Conservation (phyloP, 805 yeast genomes). For the Candida golubevii region DNA sequence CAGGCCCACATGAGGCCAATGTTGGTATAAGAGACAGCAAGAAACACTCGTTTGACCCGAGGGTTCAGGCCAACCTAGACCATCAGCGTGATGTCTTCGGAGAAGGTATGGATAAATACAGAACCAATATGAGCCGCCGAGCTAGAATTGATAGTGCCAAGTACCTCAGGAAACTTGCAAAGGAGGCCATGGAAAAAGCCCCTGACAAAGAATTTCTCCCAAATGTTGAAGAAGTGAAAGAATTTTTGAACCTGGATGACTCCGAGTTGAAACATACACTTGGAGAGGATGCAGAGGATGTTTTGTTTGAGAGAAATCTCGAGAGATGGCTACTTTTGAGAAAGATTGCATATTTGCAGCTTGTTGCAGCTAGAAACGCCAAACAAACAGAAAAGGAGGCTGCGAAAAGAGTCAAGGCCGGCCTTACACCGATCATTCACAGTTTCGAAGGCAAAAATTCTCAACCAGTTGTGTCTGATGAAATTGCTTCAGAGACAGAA, state of each 20-base stretch:
- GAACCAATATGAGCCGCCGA: slow-evolving; percentile 39
- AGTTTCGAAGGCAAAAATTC: slow-evolving; percentile 3
- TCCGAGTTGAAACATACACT: slow-evolving; percentile 29
- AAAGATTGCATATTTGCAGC: slow-evolving; percentile 64
- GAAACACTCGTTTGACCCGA: slow-evolving; percentile 72
- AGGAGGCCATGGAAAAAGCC: slow-evolving; percentile 38
- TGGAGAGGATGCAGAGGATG: slow-evolving; percentile 36
- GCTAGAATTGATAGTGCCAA: slow-evolving; percentile 52
- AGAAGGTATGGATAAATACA: slow-evolving; percentile 63
- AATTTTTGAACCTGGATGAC: slow-evolving; percentile 49
- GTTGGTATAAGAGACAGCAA: slow-evolving; percentile 81
- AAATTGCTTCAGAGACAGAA: background rate
- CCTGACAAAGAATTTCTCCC: slow-evolving; percentile 46
- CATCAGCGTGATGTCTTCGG: slow-evolving; percentile 79
- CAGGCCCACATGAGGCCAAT: slow-evolving; percentile 72
- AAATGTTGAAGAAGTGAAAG: slow-evolving; percentile 50
- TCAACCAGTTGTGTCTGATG: background rate
- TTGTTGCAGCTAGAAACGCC: slow-evolving; percentile 53
- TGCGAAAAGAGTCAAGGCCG: slow-evolving; percentile 32
- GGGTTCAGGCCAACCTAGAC: slow-evolving; percentile 62
- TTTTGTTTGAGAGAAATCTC: slow-evolving; percentile 40
- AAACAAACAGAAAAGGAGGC: slow-evolving; percentile 36
- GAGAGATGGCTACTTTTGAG: slow-evolving; percentile 72
- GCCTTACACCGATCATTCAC: slow-evolving; percentile 19
- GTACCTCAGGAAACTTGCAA: slow-evolving; percentile 55